Evolutionary conservation across 2,329 filamentous ascomycete species (phyloP).

Genomic region (Phyllachora maydis): DNA sequence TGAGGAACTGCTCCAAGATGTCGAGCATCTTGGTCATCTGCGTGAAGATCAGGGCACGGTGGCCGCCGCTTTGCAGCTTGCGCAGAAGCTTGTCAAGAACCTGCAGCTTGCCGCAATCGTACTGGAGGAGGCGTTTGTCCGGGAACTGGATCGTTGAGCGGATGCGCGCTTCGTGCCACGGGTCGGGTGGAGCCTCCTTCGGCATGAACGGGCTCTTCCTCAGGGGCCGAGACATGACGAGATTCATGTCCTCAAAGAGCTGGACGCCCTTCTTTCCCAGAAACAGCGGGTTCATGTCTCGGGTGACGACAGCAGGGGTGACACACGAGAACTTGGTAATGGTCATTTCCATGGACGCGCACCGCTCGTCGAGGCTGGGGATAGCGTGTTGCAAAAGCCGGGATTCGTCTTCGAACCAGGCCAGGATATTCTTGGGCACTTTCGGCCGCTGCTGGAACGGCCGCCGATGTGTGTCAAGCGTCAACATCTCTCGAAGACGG

Average conservation of each 20-base stretch:
- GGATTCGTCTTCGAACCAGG: constrained; percentile 57
- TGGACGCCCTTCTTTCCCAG: constrained; percentile 39
- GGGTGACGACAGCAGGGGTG: constrained; percentile 71
- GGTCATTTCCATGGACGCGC: constrained; percentile 48
- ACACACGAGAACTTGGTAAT: constrained; percentile 84
- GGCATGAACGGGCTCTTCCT: constrained; percentile 35
- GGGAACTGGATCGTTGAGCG: constrained; percentile 90
- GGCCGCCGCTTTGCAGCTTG: constrained; percentile 70
- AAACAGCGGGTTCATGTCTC: constrained; percentile 49
- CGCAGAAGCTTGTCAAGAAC: constrained; percentile 71
- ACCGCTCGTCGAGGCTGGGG: constrained; percentile 53
- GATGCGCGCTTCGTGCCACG: constrained; percentile 87
- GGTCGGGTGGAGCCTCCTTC: constrained; percentile 41
- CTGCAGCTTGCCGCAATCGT: constrained; percentile 93
- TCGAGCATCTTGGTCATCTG: constrained; percentile 99
- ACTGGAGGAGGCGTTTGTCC: constrained; percentile 87
- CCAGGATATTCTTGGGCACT: constrained; percentile 39
- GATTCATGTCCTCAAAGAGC: constrained; percentile 32
- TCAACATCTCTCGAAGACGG: constrained; percentile 55
- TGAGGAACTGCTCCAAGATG: constrained; percentile 91
- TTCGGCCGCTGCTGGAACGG: constrained; percentile 39
- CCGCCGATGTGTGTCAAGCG: constrained; percentile 36
- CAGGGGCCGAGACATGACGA: constrained; percentile 33
- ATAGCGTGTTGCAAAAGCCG: constrained; percentile 43
- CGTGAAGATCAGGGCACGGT: constrained; percentile 92